These are phyloP conservation scores for Tetradesmus lagerheimii DNA, from an alignment of 139 green algal species.

Conservation along the genomic window DNA sequence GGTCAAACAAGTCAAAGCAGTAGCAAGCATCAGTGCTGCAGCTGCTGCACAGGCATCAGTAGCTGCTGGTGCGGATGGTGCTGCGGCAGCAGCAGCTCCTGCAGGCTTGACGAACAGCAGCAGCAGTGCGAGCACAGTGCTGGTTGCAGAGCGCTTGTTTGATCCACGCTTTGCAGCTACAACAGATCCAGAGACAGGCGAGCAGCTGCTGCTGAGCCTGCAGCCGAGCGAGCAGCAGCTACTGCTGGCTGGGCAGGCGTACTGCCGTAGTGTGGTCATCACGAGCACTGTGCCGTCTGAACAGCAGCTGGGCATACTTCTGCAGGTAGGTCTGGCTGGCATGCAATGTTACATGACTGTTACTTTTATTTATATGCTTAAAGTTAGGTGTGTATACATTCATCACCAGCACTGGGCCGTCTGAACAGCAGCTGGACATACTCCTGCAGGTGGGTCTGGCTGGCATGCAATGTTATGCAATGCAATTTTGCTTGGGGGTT, in stretches of 20 bases:
- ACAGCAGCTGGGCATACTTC: conserved; percentile 25
- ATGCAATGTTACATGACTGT: too few species aligned
- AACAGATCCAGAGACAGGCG: conserved; percentile 24
- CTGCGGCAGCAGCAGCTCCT: neutral
- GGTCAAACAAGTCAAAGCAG: conserved; percentile 2
- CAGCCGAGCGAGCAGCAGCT: conserved; percentile 2
- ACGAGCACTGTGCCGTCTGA: conserved; percentile 14
- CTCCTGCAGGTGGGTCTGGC: conserved; percentile 16
- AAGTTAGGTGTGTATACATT: too few species aligned
- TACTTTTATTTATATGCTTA: too few species aligned
- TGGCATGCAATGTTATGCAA: too few species aligned
- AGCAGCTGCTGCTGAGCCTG: conserved; percentile 34
- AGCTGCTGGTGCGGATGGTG: neutral
- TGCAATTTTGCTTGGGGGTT: too few species aligned
- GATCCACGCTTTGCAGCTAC: conserved; percentile 4
- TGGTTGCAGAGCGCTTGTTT: conserved; percentile 18
- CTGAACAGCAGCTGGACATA: conserved; percentile 33
- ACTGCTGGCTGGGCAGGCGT: conserved; percentile 22
- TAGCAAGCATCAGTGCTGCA: neutral
- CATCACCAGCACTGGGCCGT: conserved; percentile 13
- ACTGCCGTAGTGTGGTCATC: conserved; percentile 8
- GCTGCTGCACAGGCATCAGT: neutral
- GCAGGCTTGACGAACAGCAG: neutral
- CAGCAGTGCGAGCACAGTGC: neutral
- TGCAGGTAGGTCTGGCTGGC: conserved; percentile 2